A percentile compares a stretch with the other conserved stretches of the same genome.
Conservation (phyloP, 345 rosid genomes). For the Microcos paniculata region DNA sequence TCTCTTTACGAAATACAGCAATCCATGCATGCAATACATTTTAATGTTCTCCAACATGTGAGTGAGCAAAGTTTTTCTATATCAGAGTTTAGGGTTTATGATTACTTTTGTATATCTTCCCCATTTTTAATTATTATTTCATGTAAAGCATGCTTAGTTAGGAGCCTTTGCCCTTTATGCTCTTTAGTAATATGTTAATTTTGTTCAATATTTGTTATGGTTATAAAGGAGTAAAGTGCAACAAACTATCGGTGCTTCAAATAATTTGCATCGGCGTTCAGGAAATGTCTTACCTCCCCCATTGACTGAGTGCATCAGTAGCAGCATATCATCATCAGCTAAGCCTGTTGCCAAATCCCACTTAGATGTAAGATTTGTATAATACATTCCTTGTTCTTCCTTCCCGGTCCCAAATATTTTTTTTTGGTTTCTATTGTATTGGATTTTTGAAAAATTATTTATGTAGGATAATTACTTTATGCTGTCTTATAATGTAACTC, state of each 20-base stretch:
- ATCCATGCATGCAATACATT: not conserved
- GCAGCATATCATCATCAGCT: constrained; percentile 41
- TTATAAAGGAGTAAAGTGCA: constrained; percentile 71
- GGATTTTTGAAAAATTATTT: not conserved
- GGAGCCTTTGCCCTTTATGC: constrained; percentile 4
- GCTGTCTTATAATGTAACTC: not conserved
- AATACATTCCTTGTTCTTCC: not conserved
- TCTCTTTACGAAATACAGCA: not conserved
- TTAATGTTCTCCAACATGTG: not conserved
- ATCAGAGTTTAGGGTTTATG: not conserved
- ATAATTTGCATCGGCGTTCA: constrained; percentile 47
- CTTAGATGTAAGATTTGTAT: constrained; percentile 48
- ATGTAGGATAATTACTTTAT: not conserved
- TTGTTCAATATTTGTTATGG: constrained; percentile 28
- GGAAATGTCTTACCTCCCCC: constrained; percentile 83
- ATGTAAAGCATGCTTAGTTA: not conserved
- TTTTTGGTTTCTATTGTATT: not conserved
- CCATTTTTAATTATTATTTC: not conserved
- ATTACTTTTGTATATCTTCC: not conserved
- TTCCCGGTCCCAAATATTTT: not conserved
- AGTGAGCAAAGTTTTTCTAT: not conserved
- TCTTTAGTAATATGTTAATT: constrained; percentile 19
- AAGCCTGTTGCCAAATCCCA: constrained; percentile 53
- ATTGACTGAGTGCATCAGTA: constrained; percentile 43
- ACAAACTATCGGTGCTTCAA: constrained; percentile 67